A percentile compares a stretch with the other conserved stretches of the same genome.
phyloP scores from a whole-genome alignment of 768 basidiomycete species.

The Imleria badia region DNA sequence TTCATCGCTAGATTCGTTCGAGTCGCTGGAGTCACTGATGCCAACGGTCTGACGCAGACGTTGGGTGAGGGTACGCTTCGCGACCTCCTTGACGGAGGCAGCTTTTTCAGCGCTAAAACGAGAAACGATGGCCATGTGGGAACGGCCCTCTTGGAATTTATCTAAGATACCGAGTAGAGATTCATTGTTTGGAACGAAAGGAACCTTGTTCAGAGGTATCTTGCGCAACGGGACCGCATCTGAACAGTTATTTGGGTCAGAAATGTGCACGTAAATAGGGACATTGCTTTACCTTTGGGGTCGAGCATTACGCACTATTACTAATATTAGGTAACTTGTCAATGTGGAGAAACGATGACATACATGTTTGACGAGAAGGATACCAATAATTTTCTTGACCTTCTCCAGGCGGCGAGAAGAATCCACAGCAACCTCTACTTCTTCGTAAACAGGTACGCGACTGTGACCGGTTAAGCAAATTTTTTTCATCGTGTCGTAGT shows the following conservation, averaged over 20 bases:
- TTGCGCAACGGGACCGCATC: conserved; percentile 82
- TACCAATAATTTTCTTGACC: conserved; percentile 82
- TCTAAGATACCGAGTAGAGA: conserved; percentile 82
- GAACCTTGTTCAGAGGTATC: conserved; percentile 84
- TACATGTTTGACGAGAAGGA: conserved; percentile 81
- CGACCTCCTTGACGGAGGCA: conserved; percentile 79
- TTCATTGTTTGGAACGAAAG: conserved; percentile 84
- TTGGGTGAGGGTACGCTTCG: conserved; percentile 77
- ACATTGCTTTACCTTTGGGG: conserved; percentile 57
- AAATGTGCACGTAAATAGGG: background rate
- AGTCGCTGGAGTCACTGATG: conserved; percentile 63
- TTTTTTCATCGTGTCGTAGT: conserved; percentile 73
- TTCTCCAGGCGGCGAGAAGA: conserved; percentile 41
- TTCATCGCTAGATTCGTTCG: conserved; percentile 46
- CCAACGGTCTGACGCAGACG: conserved; percentile 74
- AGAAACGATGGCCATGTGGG: conserved; percentile 90
- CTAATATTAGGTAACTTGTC: background rate
- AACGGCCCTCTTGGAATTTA: conserved; percentile 86
- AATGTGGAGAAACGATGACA: background rate
- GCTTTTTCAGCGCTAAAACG: conserved; percentile 73
- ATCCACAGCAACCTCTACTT: conserved; percentile 58
- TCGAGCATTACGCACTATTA: conserved; percentile 73
- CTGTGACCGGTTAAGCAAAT: conserved; percentile 82
- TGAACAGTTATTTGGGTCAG: conserved; percentile 23
- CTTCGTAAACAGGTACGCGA: conserved; percentile 80